Evolutionary conservation across 2,329 filamentous ascomycete species (phyloP).

Genomic region (Ophiostoma quercus): DNA sequence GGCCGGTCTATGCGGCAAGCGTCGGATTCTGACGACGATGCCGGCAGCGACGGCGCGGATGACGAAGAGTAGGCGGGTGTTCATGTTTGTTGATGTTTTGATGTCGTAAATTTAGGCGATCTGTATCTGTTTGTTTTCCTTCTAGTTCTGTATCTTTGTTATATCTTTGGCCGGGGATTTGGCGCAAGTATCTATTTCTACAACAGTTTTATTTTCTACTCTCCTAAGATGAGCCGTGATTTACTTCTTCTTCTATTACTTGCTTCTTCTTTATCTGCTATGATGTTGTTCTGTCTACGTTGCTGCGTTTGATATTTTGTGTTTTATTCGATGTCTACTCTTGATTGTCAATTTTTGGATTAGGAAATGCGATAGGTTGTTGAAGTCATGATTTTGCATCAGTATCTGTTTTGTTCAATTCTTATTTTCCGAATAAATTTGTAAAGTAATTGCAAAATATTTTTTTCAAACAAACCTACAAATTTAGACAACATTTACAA

Average conservation of each 20-base stretch:
- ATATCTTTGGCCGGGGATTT: constrained; percentile 4
- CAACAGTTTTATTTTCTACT: neutral
- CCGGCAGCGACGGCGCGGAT: constrained; percentile 17
- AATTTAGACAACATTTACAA: too few relatives aligned
- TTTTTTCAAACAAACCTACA: too few relatives aligned
- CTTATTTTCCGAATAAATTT: too few relatives aligned
- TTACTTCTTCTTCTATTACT: neutral
- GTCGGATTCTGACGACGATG: constrained; percentile 20
- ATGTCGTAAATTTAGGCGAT: constrained; percentile 6
- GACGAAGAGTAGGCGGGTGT: constrained; percentile 12
- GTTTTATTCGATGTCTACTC: neutral
- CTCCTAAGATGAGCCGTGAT: neutral
- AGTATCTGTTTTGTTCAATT: too few relatives aligned
- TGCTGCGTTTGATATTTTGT: neutral
- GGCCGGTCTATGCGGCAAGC: constrained; percentile 23
- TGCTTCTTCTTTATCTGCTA: neutral
- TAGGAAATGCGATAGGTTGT: neutral
- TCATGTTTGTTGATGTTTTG: neutral
- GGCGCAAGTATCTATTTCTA: neutral
- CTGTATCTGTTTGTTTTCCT: constrained; percentile 7
- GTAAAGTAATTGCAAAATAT: too few relatives aligned
- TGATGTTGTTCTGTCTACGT: neutral
- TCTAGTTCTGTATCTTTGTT: neutral
- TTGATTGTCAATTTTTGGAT: neutral
- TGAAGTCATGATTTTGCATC: neutral